A percentile compares a stretch with the other conserved stretches of the same genome.
Evolutionary conservation across 257 asterid species (phyloP).

Genomic region (Handroanthus guayacan): DNA sequence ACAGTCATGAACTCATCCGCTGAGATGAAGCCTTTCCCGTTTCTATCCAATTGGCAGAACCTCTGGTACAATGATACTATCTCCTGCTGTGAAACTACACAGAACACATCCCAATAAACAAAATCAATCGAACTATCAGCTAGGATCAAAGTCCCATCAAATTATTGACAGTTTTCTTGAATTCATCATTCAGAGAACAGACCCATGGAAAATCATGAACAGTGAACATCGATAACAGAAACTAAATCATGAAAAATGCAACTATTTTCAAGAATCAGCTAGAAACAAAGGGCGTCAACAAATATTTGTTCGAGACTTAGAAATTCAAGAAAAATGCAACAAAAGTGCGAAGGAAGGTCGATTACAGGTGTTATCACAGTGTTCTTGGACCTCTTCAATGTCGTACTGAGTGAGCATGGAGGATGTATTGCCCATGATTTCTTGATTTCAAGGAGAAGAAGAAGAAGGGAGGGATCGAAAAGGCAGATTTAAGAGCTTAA

Average conservation of each 20-base stretch:
- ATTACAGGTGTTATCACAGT: constrained; percentile 53
- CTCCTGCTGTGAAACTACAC: constrained; percentile 68
- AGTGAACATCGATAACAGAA: background rate
- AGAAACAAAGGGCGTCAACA: background rate
- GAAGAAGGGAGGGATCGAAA: background rate
- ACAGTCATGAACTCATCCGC: constrained; percentile 66
- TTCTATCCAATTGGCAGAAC: constrained; percentile 67
- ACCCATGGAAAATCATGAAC: constrained; percentile 17
- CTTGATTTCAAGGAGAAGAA: background rate
- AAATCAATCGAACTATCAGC: background rate
- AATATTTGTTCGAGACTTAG: background rate
- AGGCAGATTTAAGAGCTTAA: too few relatives aligned
- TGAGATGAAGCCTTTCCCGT: constrained; percentile 57
- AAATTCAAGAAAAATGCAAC: background rate
- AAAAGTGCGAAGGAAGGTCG: background rate
- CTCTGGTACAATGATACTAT: constrained; percentile 62
- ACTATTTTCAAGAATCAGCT: background rate
- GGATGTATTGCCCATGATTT: constrained; percentile 52
- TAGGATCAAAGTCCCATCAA: background rate
- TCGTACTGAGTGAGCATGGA: constrained; percentile 66
- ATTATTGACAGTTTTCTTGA: background rate
- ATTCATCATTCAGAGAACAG: background rate
- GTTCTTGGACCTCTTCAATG: constrained; percentile 63
- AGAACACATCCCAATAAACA: constrained; percentile 18
- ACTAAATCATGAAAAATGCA: background rate